Evolutionary conservation across 208 protist genomes (phyloP).

Genomic region (Leishmania tarentolae): DNA sequence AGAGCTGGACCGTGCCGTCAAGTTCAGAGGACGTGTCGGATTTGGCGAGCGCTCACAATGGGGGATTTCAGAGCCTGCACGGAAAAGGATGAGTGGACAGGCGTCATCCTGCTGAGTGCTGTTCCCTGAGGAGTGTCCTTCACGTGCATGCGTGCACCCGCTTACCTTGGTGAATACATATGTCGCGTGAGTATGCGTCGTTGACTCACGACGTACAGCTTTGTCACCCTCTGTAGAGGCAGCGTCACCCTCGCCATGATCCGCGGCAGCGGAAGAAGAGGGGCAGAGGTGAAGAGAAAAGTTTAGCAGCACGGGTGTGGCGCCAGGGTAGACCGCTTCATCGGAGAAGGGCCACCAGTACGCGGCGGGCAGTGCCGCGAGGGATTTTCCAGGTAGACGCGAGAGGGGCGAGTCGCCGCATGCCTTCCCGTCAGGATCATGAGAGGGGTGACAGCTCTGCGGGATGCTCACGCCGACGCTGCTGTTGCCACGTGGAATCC

Average conservation of each 20-base stretch:
- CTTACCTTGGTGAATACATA: neutral
- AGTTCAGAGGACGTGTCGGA: neutral
- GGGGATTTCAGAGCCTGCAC: too few relatives aligned
- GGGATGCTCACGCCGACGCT: neutral
- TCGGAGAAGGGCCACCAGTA: conserved; percentile 96
- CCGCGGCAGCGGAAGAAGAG: neutral
- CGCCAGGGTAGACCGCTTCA: conserved; percentile 83
- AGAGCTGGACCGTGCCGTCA: neutral
- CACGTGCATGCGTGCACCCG: neutral
- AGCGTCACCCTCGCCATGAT: neutral
- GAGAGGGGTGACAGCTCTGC: neutral
- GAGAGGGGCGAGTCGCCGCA: neutral
- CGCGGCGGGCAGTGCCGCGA: neutral
- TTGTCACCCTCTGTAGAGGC: neutral
- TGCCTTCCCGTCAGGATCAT: neutral
- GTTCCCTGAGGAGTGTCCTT: neutral
- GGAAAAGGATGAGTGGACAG: neutral
- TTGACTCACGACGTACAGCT: neutral
- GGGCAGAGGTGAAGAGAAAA: conserved; percentile 74
- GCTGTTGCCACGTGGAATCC: neutral
- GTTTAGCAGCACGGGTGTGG: conserved; percentile 90
- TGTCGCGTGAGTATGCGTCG: neutral
- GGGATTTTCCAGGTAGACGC: neutral
- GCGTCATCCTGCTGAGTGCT: neutral
- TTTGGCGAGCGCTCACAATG: neutral